These are phyloP conservation scores for Hericium alpestre DNA, from an alignment of 768 basidiomycete species.

Conservation along the genomic window DNA sequence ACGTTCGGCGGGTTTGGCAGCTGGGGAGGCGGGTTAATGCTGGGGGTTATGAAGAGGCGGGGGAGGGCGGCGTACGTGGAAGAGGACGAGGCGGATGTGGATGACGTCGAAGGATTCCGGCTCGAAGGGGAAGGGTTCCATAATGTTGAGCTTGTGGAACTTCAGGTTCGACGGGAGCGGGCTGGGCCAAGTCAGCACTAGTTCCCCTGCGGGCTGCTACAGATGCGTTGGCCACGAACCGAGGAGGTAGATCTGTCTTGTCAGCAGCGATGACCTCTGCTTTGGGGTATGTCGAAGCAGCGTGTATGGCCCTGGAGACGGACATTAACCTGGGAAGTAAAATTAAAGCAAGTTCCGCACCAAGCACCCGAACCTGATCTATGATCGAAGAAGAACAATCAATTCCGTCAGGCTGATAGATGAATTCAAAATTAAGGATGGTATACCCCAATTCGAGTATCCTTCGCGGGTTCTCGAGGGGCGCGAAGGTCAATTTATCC, in stretches of 20 bases:
- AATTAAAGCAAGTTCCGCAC: background rate
- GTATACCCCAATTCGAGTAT: constrained; percentile 1
- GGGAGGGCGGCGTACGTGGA: constrained; percentile 11
- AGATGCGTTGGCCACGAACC: background rate
- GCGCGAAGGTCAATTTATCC: background rate
- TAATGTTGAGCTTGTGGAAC: constrained; percentile 13
- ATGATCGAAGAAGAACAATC: no score
- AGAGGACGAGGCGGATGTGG: constrained; percentile 16
- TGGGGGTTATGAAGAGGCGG: background rate
- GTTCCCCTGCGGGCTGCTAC: background rate
- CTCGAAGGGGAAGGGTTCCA: constrained; percentile 15
- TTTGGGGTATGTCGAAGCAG: background rate
- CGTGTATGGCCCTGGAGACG: background rate
- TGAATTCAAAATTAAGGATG: background rate
- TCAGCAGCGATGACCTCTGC: background rate
- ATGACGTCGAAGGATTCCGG: constrained; percentile 16
- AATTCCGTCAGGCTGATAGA: no score
- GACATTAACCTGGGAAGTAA: background rate
- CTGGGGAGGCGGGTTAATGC: constrained; percentile 1
- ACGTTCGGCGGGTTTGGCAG: constrained; percentile 12
- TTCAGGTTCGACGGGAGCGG: constrained; percentile 12
- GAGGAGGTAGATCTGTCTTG: background rate
- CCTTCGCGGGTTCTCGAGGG: background rate
- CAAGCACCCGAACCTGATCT: background rate
- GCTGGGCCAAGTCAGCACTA: background rate